phyloP scores from a whole-genome alignment of 495 filamentous ascomycete species.

The Geoglossum glabrum region DNA sequence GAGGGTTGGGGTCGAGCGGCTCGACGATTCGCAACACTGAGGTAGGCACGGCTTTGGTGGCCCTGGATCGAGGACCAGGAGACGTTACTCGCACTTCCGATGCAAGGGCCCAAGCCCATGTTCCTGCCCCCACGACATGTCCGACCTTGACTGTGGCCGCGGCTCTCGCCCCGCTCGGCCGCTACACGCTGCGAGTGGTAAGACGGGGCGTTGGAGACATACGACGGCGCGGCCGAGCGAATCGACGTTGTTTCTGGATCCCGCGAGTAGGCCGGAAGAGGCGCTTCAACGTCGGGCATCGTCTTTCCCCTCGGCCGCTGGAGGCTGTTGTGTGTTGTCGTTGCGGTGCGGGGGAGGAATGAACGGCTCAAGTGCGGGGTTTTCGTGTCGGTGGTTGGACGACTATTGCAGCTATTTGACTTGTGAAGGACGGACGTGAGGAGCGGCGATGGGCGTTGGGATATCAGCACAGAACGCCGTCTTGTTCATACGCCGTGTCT shows the following conservation, averaged over 20 bases:
- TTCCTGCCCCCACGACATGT: background rate
- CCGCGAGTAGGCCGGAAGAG: background rate
- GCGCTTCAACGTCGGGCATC: background rate
- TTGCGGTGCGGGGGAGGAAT: too few relatives aligned
- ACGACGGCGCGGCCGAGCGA: slow-evolving; percentile 15
- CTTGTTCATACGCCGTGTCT: too few relatives aligned
- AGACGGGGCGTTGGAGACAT: slow-evolving; percentile 17
- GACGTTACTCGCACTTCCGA: slow-evolving; percentile 8
- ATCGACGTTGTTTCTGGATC: slow-evolving; percentile 4
- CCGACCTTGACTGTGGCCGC: background rate
- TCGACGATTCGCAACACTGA: background rate
- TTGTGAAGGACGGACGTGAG: too few relatives aligned
- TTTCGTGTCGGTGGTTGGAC: background rate
- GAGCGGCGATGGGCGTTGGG: too few relatives aligned
- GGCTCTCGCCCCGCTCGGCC: background rate
- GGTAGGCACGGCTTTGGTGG: background rate
- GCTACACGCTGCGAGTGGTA: slow-evolving; percentile 9
- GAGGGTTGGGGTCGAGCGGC: slow-evolving; percentile 1
- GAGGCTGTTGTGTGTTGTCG: too few relatives aligned
- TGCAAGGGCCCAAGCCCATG: too few relatives aligned
- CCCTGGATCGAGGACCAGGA: slow-evolving; percentile 6
- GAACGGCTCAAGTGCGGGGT: too few relatives aligned
- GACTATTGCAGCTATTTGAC: background rate
- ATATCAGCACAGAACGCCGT: too few relatives aligned
- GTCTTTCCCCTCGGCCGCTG: background rate